Evolutionary conservation across 768 basidiomycete genomes (phyloP).

Genomic region (Leccinum pellstonianum): DNA sequence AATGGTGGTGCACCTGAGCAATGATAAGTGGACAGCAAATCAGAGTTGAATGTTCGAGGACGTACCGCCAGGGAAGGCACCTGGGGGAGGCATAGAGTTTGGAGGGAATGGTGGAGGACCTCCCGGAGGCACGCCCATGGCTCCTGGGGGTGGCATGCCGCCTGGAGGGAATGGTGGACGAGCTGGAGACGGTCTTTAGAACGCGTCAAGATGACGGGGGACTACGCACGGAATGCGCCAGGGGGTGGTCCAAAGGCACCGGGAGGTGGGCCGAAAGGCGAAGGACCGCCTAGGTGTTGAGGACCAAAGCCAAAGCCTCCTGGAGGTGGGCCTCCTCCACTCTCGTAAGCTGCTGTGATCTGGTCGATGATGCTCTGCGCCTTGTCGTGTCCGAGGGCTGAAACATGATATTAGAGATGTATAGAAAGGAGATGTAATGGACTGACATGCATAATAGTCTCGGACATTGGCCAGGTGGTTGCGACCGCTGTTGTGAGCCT

Average conservation of each 20-base stretch:
- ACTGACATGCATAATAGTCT: slow-evolving; percentile 93
- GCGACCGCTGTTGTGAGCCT: slow-evolving; percentile 96
- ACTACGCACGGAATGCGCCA: slow-evolving; percentile 18
- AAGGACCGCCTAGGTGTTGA: slow-evolving; percentile 64
- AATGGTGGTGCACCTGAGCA: slow-evolving; percentile 47
- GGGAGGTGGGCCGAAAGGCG: slow-evolving; percentile 54
- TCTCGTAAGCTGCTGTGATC: slow-evolving; percentile 92
- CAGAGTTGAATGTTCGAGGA: slow-evolving; percentile 4
- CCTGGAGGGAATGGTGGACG: slow-evolving; percentile 75
- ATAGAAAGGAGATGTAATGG: neutral
- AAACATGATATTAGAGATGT: slow-evolving; percentile 14
- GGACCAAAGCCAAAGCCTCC: slow-evolving; percentile 87
- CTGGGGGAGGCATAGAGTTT: slow-evolving; percentile 47
- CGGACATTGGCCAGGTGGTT: slow-evolving; percentile 96
- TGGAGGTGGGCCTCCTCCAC: slow-evolving; percentile 79
- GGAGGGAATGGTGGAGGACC: slow-evolving; percentile 77
- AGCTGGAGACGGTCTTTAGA: slow-evolving; percentile 35
- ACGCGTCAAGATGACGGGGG: neutral
- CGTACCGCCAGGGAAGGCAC: slow-evolving; percentile 50
- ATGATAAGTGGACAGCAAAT: slow-evolving; percentile 4
- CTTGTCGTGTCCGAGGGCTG: slow-evolving; percentile 91
- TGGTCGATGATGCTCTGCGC: slow-evolving; percentile 98
- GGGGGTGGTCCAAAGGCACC: slow-evolving; percentile 39
- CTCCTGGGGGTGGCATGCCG: slow-evolving; percentile 43
- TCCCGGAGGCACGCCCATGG: slow-evolving; percentile 53